Conservation (phyloP, 805 yeast genomes). For the Sungouiozyma ichnusensis region DNA sequence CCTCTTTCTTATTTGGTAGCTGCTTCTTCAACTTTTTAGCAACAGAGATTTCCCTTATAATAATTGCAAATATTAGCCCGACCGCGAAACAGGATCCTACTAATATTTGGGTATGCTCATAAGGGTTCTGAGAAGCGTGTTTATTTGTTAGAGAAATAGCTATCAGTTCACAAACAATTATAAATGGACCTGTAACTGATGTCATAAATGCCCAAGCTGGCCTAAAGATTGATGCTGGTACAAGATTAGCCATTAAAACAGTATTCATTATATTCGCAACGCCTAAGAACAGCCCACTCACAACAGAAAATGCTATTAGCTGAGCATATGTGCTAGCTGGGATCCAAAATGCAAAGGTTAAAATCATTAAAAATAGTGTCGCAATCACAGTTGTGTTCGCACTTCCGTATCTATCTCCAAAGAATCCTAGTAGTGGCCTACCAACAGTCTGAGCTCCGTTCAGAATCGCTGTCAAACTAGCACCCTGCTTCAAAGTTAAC, state of each 20-base stretch:
- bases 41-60: conserved; percentile 45
- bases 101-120: conserved; percentile 49
- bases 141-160: conserved; percentile 39
- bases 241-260: conserved; percentile 34
- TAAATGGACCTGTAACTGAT: conserved; percentile 21
- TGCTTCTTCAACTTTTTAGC: conserved; percentile 29
- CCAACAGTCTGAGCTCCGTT: conserved; percentile 41
- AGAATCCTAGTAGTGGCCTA: conserved; percentile 37
- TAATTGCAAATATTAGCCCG: conserved; percentile 33
- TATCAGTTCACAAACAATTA: conserved; percentile 43
- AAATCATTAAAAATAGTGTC: conserved; percentile 29
- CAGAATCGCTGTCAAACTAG: conserved; percentile 36
- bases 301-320: conserved; percentile 33
- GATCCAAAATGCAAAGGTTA: conserved; percentile 42
- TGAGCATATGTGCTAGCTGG: conserved; percentile 34
- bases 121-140: conserved; percentile 32
- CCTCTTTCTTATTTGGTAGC: no score
- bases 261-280: conserved; percentile 35
- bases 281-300: conserved; percentile 38
- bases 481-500: conserved; percentile 32
- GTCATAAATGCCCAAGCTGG: conserved; percentile 32
- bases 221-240: conserved; percentile 29
- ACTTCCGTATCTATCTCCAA: conserved; percentile 38
- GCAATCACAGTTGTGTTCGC: conserved; percentile 34
- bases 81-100: conserved; percentile 41